A percentile compares a stretch with the other conserved stretches of the same genome.
Evolutionary conservation across 768 basidiomycete genomes (phyloP).

Genomic region (Boletus fagicola): DNA sequence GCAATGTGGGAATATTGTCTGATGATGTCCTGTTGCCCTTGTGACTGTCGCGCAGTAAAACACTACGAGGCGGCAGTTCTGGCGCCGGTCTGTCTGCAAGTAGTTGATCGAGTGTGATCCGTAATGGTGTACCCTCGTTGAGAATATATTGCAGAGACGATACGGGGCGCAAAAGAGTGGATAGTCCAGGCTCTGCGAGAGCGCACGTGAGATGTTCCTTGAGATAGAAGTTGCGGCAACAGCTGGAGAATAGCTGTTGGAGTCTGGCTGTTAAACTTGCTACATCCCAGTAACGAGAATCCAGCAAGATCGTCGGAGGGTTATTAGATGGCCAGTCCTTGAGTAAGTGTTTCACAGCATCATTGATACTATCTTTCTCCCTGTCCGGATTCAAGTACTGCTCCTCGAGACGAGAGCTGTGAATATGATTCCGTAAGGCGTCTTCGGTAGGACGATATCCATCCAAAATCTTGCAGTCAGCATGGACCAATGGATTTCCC

Average conservation of each 20-base stretch:
- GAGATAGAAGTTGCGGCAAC: conserved; percentile 5
- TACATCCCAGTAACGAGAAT: not conserved
- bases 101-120: no score
- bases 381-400: not conserved
- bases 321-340: conserved; percentile 13
- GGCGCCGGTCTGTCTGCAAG: no score
- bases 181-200: not conserved
- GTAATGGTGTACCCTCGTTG: not conserved
- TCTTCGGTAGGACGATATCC: conserved; percentile 10
- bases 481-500: not conserved
- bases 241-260: conserved; percentile 1
- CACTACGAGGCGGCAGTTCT: no score
- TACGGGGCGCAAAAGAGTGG: no score
- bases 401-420: not conserved
- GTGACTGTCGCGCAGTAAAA: no score
- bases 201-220: not conserved
- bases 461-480: conserved; percentile 6
- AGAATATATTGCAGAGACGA: no score
- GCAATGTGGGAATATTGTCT: not conserved
- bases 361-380: not conserved
- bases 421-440: not conserved
- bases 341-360: conserved; percentile 1
- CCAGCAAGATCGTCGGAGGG: not conserved
- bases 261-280: not conserved
- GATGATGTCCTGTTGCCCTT: no score